Evolutionary conservation across 1,284 basidiomycete genomes (phyloP).

Genomic region (Schizopora paradoxa): DNA sequence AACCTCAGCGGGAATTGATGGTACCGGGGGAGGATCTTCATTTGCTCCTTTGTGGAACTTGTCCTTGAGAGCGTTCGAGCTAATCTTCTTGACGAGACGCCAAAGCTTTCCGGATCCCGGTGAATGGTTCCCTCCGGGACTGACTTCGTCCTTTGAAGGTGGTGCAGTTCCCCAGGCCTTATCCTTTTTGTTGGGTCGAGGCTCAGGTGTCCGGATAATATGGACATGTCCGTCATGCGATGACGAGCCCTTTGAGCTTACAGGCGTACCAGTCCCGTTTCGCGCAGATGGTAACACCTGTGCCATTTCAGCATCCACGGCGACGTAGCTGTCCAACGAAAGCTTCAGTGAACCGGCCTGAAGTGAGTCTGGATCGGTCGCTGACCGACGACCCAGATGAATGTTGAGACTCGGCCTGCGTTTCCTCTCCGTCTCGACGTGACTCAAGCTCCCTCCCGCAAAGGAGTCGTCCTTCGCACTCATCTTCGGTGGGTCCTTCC

Average conservation of each 20-base stretch:
- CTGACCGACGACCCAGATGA: conserved; percentile 27
- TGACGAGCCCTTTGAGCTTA: background rate
- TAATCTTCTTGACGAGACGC: conserved; percentile 66
- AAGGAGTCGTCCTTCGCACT: conserved; percentile 19
- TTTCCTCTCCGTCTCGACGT: conserved; percentile 14
- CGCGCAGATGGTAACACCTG: conserved; percentile 8
- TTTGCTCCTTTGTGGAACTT: conserved; percentile 34
- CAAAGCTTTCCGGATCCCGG: conserved; percentile 34
- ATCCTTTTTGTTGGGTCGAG: too few relatives aligned
- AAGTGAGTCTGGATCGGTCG: conserved; percentile 17
- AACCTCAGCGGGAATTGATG: conserved; percentile 46
- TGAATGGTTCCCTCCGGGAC: background rate
- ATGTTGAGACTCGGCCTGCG: conserved; percentile 27
- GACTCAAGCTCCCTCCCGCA: conserved; percentile 12
- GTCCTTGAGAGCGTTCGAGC: conserved; percentile 56
- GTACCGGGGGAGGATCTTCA: conserved; percentile 43
- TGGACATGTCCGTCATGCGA: too few relatives aligned
- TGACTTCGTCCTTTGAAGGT: background rate
- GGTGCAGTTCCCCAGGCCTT: background rate
- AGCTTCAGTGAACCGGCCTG: conserved; percentile 22
- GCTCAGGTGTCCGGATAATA: background rate
- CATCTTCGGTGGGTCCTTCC: conserved; percentile 25
- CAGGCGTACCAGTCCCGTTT: conserved; percentile 7
- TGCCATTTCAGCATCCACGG: conserved; percentile 18
- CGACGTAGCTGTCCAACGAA: conserved; percentile 26